phyloP scores from a whole-genome alignment of 352 stramenopile genomes.

The Phytophthora fragariae region DNA sequence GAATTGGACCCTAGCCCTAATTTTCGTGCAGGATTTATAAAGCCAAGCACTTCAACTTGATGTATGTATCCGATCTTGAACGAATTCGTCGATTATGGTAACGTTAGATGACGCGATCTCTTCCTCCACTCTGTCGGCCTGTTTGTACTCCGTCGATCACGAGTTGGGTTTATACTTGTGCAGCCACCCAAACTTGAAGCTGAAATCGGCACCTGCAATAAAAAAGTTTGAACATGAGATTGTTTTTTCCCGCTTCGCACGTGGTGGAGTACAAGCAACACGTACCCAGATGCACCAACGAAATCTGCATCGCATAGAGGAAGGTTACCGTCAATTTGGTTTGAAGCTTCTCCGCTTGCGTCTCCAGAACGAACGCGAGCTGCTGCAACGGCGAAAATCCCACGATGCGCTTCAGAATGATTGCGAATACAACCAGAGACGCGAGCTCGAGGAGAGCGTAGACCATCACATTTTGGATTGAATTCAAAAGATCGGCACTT shows the following conservation, averaged over 20 bases:
- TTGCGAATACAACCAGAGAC: neutral
- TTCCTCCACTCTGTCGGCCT: no score
- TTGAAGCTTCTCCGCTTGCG: constrained; percentile 22
- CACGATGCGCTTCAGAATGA: constrained; percentile 10
- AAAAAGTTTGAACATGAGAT: neutral
- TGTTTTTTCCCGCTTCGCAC: neutral
- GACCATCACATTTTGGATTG: constrained; percentile 15
- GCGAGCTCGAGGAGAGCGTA: constrained; percentile 24
- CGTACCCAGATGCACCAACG: constrained; percentile 31
- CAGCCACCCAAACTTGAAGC: constrained; percentile 30
- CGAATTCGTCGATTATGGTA: neutral
- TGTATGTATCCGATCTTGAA: no score
- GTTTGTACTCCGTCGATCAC: neutral
- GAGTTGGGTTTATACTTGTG: neutral
- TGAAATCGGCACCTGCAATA: constrained; percentile 26
- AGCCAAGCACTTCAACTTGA: neutral
- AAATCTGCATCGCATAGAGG: constrained; percentile 39
- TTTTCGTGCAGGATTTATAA: neutral
- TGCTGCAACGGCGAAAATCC: constrained; percentile 28
- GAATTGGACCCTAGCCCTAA: neutral
- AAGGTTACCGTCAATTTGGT: constrained; percentile 34
- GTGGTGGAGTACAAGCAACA: neutral
- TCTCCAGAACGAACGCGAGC: constrained; percentile 42
- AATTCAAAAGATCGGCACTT: neutral
- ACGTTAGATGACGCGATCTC: no score